Base-by-base conservation (phyloP, 352 stramenopile species). In the Pythium volutum region DNA sequence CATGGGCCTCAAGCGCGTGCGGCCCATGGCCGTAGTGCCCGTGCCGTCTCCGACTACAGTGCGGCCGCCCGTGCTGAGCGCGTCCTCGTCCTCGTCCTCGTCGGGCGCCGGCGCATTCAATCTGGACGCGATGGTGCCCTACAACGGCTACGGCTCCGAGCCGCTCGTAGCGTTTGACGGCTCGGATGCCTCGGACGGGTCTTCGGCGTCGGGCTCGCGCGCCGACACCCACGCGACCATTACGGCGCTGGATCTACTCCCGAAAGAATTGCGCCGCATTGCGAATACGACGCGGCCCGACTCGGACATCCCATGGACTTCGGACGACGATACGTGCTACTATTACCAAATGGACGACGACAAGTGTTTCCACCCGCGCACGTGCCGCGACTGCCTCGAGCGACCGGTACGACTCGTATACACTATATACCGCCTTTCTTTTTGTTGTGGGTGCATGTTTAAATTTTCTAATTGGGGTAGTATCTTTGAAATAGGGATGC, bases 1-100 rank as follows among this genome's bases (percentile, higher is more conserved):
- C 46, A 63, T 63, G 55, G 55, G 55, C 5, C 29, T 65, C 47
- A 65, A 65, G 49, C 58, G 58, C 20, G 49, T 43, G 58, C 58
- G 47, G 4, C 36, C 38, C 3, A 18, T 8, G 14, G 18, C 36
- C 16, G 20, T 29, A 9, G 12, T 27, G 10, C n/a, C 41, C 12
- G 36, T 42, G 12, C 36, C 36, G 8, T 42, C 16, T n/a, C 12
- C 36, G 12, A n/a, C 36, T 12, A 16, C 36, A 42, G 18, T 38
- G 33, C 57, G 34, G 6, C 23, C 38, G n/a, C 41, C 58, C n/a
- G 15, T 31, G 5, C 34, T 29, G 18, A 39, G 34, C 48, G n/a
- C n/a, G n/a, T 58, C 58, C 29, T 55, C 55, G 14, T 58, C 55
- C 22, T 43, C 55, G 26, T 62, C 55, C 16, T 41, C 50, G 6